These are phyloP conservation scores for Scedosporium minutisporum DNA, from an alignment of 2,329 filamentous ascomycete genomes.

Conservation along the genomic window DNA sequence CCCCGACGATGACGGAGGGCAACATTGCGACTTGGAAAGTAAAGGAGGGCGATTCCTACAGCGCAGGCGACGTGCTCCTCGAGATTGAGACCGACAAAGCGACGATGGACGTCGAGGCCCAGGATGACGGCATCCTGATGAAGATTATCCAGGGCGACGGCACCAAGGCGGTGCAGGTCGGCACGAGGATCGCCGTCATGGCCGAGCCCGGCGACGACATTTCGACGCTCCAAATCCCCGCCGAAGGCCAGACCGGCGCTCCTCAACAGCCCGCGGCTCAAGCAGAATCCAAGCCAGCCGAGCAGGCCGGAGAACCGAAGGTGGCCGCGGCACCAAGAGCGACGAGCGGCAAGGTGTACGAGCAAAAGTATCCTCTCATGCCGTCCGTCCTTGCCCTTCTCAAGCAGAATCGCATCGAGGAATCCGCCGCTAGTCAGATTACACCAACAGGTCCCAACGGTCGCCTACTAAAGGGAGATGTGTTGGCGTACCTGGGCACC, in stretches of 20 bases:
- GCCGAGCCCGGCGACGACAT: slow-evolving; percentile 77
- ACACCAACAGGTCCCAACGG: slow-evolving; percentile 80
- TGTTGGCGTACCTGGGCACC: slow-evolving; percentile 77
- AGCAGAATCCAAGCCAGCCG: slow-evolving; percentile 22
- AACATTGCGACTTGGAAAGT: slow-evolving; percentile 80
- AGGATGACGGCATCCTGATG: slow-evolving; percentile 77
- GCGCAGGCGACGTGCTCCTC: slow-evolving; percentile 75
- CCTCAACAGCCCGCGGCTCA: slow-evolving; percentile 16
- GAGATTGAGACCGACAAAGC: slow-evolving; percentile 95
- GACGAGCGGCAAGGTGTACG: slow-evolving; percentile 40
- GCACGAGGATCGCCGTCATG: slow-evolving; percentile 70
- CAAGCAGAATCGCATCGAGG: slow-evolving; percentile 66
- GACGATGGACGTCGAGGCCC: slow-evolving; percentile 88
- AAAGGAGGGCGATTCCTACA: slow-evolving; percentile 77
- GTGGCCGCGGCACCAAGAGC: slow-evolving; percentile 22
- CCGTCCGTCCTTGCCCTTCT: slow-evolving; percentile 80
- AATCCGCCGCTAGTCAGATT: slow-evolving; percentile 70
- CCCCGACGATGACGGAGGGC: slow-evolving; percentile 88
- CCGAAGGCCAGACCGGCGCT: slow-evolving; percentile 42
- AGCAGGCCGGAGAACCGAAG: slow-evolving; percentile 21
- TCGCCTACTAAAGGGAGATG: slow-evolving; percentile 87
- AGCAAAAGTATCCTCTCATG: slow-evolving; percentile 62
- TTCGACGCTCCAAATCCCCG: slow-evolving; percentile 61
- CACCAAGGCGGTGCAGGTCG: slow-evolving; percentile 67
- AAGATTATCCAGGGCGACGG: slow-evolving; percentile 72